Percentiles rank a stretch among this genome's conserved stretches.
These are phyloP conservation scores for Physaria fendleri DNA, from an alignment of 345 rosid genomes.

Conservation along the genomic window DNA sequence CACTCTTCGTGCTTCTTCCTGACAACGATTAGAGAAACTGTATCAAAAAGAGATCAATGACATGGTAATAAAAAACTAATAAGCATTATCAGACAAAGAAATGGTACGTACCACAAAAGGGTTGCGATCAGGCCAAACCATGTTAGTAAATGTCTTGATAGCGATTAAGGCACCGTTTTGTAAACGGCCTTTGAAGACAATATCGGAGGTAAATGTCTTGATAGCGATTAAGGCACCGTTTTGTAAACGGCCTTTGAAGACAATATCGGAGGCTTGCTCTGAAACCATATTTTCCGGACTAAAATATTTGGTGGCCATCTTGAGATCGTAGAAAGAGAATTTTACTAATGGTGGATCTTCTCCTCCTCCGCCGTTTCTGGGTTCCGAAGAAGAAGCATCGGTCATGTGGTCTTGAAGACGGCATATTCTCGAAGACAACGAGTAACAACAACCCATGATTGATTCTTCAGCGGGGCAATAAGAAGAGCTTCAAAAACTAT, in stretches of 20 bases:
- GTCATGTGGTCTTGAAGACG: neutral
- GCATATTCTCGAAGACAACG: conserved; percentile 36
- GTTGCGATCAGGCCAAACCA: conserved; percentile 64
- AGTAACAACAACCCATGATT: conserved; percentile 74
- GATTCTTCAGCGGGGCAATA: neutral
- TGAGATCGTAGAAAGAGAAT: conserved; percentile 53
- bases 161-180: conserved; percentile 48
- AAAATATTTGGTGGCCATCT: conserved; percentile 53
- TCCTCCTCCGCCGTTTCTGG: neutral
- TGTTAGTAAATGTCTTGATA: conserved; percentile 47
- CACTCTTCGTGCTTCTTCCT: conserved; percentile 86
- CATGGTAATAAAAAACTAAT: neutral
- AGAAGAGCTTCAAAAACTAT: neutral
- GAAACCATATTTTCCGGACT: conserved; percentile 50
- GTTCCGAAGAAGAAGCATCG: neutral
- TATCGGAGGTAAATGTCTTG: conserved; percentile 41
- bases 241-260: conserved; percentile 52
- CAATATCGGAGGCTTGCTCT: conserved; percentile 40
- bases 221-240: conserved; percentile 51
- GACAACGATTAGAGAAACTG: neutral
- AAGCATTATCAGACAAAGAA: neutral
- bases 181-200: conserved; percentile 57
- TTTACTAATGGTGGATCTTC: conserved; percentile 37
- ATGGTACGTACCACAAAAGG: conserved; percentile 44
- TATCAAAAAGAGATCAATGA: neutral